Base-by-base conservation (phyloP, 352 stramenopile species). In the Phytophthora sp. region DNA sequence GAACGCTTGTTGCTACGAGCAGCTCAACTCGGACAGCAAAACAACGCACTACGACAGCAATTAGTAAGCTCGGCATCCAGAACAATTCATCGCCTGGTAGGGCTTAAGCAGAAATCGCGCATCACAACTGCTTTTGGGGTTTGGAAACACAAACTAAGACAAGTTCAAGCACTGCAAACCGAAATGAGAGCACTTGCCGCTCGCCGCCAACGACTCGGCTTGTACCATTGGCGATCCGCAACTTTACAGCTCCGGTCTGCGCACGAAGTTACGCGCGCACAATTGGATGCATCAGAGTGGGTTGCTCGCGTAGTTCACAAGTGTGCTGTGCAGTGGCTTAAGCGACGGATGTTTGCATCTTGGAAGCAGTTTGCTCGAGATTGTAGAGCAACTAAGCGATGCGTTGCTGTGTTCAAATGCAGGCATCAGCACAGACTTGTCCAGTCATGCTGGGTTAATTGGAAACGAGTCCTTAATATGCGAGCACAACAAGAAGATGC, bases 21-120 rank as follows among this genome's bases (percentile, higher is more conserved):
- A 26, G 51, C 45, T 6, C 49, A 52, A 21, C 51, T 72, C 18
- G 49, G 52, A 53, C 57, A 72, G 31, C 50, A 56, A 10, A 64
- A 64, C 39, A 49, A 55, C 17, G 11, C 28, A 6, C 51, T 72
- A 5, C 57, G 51, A 0, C 50, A 63, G 31, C 37, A 28, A 2
- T 45, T 64, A 13, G 26, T 31, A 20, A 30, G 26, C 6, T 34
- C 32, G 21, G 63, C 44, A 27, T 11, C 31, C 18, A 56, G 28
- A 17, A 64, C n/a, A 45, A 37, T 63, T 30, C 26, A 52, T 41
- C 45, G 12, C 9, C 12, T 54, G 20, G n/a, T 72, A 18, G 11
- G 54, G 2, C 23, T 37, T 41, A 15, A 38, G 17, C 38, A 23
- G 8, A 67, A 60, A 43, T 32, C 51, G 15, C 50, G 32, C 0